Evolutionary conservation across 225 moss, liverwort and hornwort genomes (phyloP).

Genomic region (Lunularia cruciata): DNA sequence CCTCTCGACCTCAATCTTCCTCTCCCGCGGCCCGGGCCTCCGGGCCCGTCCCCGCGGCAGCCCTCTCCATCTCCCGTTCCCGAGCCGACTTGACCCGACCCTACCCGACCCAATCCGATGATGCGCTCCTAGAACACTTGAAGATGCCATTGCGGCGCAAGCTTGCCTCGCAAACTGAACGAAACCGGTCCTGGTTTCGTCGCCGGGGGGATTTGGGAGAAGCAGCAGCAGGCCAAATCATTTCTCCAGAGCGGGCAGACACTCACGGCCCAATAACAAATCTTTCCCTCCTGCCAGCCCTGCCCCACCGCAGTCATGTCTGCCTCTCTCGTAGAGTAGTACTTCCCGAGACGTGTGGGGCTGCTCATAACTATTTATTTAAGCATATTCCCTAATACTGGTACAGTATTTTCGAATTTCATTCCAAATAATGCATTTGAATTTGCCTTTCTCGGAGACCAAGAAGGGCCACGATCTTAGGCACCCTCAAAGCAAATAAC

Average conservation of each 20-base stretch:
- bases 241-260: background rate
- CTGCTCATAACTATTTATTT: background rate
- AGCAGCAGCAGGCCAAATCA: background rate
- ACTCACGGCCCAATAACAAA: background rate
- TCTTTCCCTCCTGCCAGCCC: background rate
- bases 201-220: too few relatives aligned
- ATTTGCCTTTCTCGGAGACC: too few relatives aligned
- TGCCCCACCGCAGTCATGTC: background rate
- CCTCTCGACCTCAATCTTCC: background rate
- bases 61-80: too few relatives aligned
- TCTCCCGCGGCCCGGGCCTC: background rate
- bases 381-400: too few relatives aligned
- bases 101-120: background rate
- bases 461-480: too few relatives aligned
- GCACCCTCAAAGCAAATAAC: too few relatives aligned
- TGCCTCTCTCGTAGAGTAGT: background rate
- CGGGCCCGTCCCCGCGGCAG: background rate
- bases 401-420: too few relatives aligned
- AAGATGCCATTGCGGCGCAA: slow-evolving; percentile 41
- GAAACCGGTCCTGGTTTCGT: background rate
- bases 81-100: background rate
- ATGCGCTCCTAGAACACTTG: slow-evolving; percentile 12
- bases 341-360: slow-evolving; percentile 10
- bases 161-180: slow-evolving; percentile 15
- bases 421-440: too few relatives aligned